A percentile compares a stretch with the other conserved stretches of the same genome.
Conservation (phyloP, 805 yeast genomes). For the Martiniozyma abietophila region DNA sequence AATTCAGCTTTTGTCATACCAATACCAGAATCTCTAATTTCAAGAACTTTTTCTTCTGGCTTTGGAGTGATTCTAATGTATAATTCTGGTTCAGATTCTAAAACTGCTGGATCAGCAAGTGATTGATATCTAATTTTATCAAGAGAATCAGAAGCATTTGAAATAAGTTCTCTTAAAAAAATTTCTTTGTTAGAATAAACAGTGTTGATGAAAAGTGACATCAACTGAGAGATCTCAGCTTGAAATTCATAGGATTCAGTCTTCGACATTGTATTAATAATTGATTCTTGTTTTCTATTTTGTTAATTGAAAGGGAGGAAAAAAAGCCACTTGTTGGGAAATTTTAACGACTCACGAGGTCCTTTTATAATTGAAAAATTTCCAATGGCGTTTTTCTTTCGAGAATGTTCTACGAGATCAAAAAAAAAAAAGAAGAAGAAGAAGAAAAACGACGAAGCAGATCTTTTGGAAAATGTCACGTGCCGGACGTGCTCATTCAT, state of each 20-base stretch:
- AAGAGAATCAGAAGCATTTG: constrained; percentile 98
- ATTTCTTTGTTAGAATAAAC: constrained; percentile 99
- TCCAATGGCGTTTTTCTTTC: constrained; percentile 4
- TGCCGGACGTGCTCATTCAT: too few relatives aligned
- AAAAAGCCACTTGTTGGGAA: too few relatives aligned
- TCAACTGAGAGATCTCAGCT: constrained; percentile 99
- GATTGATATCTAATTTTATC: constrained; percentile 98
- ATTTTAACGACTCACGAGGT: too few relatives aligned
- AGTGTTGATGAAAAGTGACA: constrained; percentile 99
- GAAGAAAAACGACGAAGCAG: neutral
- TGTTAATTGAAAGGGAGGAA: too few relatives aligned
- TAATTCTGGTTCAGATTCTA: constrained; percentile 92
- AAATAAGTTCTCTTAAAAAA: constrained; percentile 96
- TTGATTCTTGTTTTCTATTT: too few relatives aligned
- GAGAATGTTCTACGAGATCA: constrained; percentile 5
- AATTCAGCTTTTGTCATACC: constrained; percentile 99
- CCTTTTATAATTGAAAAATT: constrained; percentile 1
- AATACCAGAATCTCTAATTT: constrained; percentile 98
- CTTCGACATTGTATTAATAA: constrained; percentile 25
- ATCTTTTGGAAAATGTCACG: too few relatives aligned
- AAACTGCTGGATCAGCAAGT: constrained; percentile 79
- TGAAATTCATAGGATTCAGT: constrained; percentile 91
- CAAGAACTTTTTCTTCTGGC: constrained; percentile 89
- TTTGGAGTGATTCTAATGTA: constrained; percentile 96
- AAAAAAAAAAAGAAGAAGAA: neutral